Percentiles rank a stretch among this genome's conserved stretches.
Conservation (phyloP, 257 asterid genomes). For the Solanum lignicaule region DNA sequence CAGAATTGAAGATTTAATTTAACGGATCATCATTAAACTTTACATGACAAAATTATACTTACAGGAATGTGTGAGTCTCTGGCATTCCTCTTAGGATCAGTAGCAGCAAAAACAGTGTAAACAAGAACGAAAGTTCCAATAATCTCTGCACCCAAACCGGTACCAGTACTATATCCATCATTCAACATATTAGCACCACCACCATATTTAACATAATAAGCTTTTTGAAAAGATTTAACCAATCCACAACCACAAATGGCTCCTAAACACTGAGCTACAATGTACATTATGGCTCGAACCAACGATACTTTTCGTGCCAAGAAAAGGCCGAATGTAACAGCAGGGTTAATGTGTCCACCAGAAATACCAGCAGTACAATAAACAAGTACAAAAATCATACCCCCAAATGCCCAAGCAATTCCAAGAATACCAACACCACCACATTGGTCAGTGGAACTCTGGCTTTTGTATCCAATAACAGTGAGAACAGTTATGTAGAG, state of each 20-base stretch:
- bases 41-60: not conserved
- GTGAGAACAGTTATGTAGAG: conserved; percentile 56
- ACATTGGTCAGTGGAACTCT: conserved; percentile 34
- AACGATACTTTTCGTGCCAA: conserved; percentile 59
- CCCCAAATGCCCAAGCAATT: conserved; percentile 84
- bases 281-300: conserved; percentile 48
- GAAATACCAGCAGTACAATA: conserved; percentile 84
- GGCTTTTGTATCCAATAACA: conserved; percentile 65
- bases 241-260: conserved; percentile 66
- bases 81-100: conserved; percentile 71
- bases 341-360: conserved; percentile 76
- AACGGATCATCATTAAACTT: too few relatives aligned
- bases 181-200: conserved; percentile 50
- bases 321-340: conserved; percentile 56
- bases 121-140: conserved; percentile 63
- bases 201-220: conserved; percentile 34
- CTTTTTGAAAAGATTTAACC: conserved; percentile 57
- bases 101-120: conserved; percentile 71
- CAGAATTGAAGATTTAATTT: too few relatives aligned
- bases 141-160: conserved; percentile 69
- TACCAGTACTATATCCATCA: conserved; percentile 48
- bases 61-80: conserved; percentile 77
- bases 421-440: conserved; percentile 81
- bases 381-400: conserved; percentile 73
- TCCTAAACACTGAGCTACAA: conserved; percentile 63